phyloP scores from a whole-genome alignment of 495 filamentous ascomycete species.

The Penicillium herquei region DNA sequence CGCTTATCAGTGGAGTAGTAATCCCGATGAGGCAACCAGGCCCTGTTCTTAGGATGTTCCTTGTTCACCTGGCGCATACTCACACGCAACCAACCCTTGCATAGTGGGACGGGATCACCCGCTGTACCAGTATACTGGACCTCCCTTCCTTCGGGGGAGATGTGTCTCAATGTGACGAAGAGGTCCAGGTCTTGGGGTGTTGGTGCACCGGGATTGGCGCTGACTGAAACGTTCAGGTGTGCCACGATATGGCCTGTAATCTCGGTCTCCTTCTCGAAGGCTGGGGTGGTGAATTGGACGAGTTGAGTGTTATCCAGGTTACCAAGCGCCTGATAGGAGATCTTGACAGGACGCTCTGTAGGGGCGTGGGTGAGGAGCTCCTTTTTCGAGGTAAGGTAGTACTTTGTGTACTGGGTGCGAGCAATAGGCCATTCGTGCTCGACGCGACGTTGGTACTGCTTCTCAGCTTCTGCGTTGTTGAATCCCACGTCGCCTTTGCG shows the following conservation, averaged over 20 bases:
- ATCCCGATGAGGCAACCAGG: slow-evolving; percentile 58
- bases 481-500: slow-evolving; percentile 62
- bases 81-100: slow-evolving; percentile 48
- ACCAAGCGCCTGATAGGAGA: slow-evolving; percentile 54
- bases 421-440: slow-evolving; percentile 65
- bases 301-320: slow-evolving; percentile 25
- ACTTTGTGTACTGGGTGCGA: slow-evolving; percentile 57
- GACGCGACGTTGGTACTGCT: slow-evolving; percentile 44
- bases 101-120: slow-evolving; percentile 44
- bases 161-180: slow-evolving; percentile 60
- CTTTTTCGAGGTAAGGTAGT: slow-evolving; percentile 49
- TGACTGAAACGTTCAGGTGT: slow-evolving; percentile 58
- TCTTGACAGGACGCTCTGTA: slow-evolving; percentile 50
- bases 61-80: slow-evolving; percentile 52
- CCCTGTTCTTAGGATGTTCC: slow-evolving; percentile 46
- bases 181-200: slow-evolving; percentile 59
- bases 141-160: slow-evolving; percentile 53
- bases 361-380: slow-evolving; percentile 51
- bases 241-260: slow-evolving; percentile 66
- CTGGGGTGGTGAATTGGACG: slow-evolving; percentile 52
- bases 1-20: slow-evolving; percentile 57
- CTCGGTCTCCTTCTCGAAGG: slow-evolving; percentile 58
- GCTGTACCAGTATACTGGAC: slow-evolving; percentile 59
- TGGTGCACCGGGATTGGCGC: slow-evolving; percentile 29
- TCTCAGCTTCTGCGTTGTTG: slow-evolving; percentile 58